Base-by-base conservation (phyloP, 2,329 filamentous ascomycete genomes). In the Trichoderma sp. region DNA sequence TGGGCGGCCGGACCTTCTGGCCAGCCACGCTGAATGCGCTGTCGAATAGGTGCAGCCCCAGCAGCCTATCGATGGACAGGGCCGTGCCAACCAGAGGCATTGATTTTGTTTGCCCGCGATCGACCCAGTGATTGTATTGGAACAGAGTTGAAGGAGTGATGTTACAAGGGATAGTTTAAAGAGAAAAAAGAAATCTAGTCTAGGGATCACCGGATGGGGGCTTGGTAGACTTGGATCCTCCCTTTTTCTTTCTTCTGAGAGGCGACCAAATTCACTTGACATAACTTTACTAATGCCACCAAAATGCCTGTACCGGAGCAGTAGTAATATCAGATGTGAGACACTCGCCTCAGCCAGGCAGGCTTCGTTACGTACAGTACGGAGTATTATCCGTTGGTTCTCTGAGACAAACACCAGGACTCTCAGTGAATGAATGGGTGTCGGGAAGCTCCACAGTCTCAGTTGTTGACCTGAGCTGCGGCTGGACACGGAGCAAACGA, bases 31-130 rank as follows among this genome's bases (percentile, higher is more conserved):
- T 18, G 39, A 61, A n/a, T n/a, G 28, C 60, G 34, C 68, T 71
- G 68, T 64, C 60, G 56, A 71, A 71, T 18, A 71, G 68, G 58
- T 64, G 68, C 47, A 71, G 51, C 47, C 68, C 68, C 32, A 71
- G 32, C 68, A 71, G 43, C 60, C 60, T 63, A 30, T 71, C 68
- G 47, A 71, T 56, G 11, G 60, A 71, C 6, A 71, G 53, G n/a
- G 68, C 21, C 30, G 58, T 43, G 28, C 68, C 68, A 6, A 71
- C 32, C 18, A 63, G 30, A 32, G 68, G 68, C 68, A 71, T 71
- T 60, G 34, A 7, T n/a, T 9, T 15, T 14, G 53, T n/a, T 24
- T 6, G 28, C 60, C 57, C 11, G 57, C 30, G 3, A 12, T 24
- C n/a, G 18, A n/a, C 18, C 18, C 18, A 14, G n/a, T 58, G 26